phyloP scores from a whole-genome alignment of 805 yeast species.

The Naumovozyma baii region DNA sequence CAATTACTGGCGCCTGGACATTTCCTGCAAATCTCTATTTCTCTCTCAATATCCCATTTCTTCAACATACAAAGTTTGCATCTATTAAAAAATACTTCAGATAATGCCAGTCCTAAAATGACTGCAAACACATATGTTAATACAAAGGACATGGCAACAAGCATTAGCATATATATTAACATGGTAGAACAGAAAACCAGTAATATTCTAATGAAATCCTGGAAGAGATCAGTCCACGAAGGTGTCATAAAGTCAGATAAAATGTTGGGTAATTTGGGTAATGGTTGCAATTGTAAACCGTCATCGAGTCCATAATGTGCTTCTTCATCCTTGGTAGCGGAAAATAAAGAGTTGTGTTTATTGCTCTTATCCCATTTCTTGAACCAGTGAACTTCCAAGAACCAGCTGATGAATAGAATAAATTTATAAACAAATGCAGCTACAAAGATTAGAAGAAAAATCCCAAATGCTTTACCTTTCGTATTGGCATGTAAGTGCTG shows the following conservation, averaged over 20 bases:
- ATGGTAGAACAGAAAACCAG: slow-evolving; percentile 54
- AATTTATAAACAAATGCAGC: slow-evolving; percentile 53
- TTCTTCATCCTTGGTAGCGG: slow-evolving; percentile 25
- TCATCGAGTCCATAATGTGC: slow-evolving; percentile 24
- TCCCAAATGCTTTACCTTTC: slow-evolving; percentile 63
- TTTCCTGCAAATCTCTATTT: slow-evolving; percentile 18
- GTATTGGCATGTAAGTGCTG: slow-evolving; percentile 41
- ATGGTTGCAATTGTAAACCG: slow-evolving; percentile 8
- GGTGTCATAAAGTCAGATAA: slow-evolving; percentile 24
- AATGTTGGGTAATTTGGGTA: slow-evolving; percentile 26
- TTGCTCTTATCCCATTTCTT: slow-evolving; percentile 31
- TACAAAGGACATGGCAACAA: slow-evolving; percentile 67
- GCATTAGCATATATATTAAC: slow-evolving; percentile 64
- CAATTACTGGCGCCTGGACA: slow-evolving; percentile 25
- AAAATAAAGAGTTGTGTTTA: slow-evolving; percentile 5
- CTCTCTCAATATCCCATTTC: slow-evolving; percentile 27
- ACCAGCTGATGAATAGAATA: slow-evolving; percentile 47
- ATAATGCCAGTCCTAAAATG: slow-evolving; percentile 57
- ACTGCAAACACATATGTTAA: slow-evolving; percentile 65
- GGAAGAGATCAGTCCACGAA: slow-evolving; percentile 19
- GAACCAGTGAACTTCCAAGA: slow-evolving; percentile 59
- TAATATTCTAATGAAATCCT: slow-evolving; percentile 45
- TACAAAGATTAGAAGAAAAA: slow-evolving; percentile 51
- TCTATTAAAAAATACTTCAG: slow-evolving; percentile 62
- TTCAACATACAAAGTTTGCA: slow-evolving; percentile 25